A percentile compares a stretch with the other conserved stretches of the same genome.
Evolutionary conservation across 257 asterid species (phyloP).

Genomic region (Linaria vulgaris): DNA sequence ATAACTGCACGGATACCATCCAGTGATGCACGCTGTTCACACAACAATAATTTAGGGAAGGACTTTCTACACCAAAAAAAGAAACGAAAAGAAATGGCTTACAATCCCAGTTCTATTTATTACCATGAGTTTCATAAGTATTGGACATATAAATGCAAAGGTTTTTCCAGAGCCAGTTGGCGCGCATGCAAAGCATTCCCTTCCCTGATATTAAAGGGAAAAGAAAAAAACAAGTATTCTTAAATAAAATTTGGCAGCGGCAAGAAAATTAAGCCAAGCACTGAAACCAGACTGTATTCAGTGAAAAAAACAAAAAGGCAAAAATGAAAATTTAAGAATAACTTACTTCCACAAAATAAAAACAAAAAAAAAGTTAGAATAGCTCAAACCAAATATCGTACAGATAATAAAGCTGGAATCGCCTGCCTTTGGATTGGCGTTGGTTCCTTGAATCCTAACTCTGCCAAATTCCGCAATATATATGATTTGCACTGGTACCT

Average conservation of each 20-base stretch:
- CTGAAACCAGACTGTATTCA: conserved; percentile 3
- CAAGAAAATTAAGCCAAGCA: conserved; percentile 7
- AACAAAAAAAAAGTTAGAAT: conserved; percentile 2
- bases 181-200: conserved; percentile 95
- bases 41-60: conserved; percentile 33
- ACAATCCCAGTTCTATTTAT: not conserved
- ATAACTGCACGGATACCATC: conserved; percentile 84
- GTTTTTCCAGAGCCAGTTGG: conserved; percentile 99
- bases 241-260: not conserved
- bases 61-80: not conserved
- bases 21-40: conserved; percentile 61
- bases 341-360: too few relatives aligned
- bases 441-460: conserved; percentile 78
- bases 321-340: too few relatives aligned
- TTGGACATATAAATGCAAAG: conserved; percentile 80
- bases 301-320: not conserved
- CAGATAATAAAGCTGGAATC: conserved; percentile 84
- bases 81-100: not conserved
- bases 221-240: not conserved
- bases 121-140: conserved; percentile 84
- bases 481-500: conserved; percentile 69
- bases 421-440: conserved; percentile 99
- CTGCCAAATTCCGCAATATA: conserved; percentile 61
- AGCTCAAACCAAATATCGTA: conserved; percentile 59
- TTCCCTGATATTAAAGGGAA: conserved; percentile 48